Conservation (phyloP, 164 flowering plant genomes). For the Liriodendron chinense region DNA sequence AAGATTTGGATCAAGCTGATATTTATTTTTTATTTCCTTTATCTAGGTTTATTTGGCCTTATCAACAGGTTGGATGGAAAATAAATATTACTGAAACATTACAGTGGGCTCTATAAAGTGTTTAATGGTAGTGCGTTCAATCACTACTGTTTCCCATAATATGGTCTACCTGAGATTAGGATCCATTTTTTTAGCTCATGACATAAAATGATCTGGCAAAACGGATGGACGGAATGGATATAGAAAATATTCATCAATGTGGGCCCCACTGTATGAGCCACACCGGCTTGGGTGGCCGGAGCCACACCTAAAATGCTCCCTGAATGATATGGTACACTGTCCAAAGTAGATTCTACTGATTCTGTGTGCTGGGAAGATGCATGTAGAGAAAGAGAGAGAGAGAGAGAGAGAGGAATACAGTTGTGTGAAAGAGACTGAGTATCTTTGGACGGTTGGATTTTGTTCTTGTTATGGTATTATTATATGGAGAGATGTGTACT, state of each 20-base stretch:
- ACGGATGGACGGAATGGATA: not conserved
- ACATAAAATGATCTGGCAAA: slow-evolving; percentile 4
- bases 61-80: too few species aligned
- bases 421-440: slow-evolving; percentile 11
- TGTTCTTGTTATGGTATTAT: not conserved
- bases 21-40: too few species aligned
- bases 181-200: too few species aligned
- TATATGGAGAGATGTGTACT: not conserved
- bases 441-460: slow-evolving; percentile 2
- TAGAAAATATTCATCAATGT: not conserved
- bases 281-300: not conserved
- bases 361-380: not conserved
- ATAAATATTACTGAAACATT: too few species aligned
- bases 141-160: too few species aligned
- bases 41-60: too few species aligned
- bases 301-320: slow-evolving; percentile 1
- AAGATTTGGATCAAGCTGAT: too few species aligned
- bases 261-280: not conserved
- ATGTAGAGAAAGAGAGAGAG: not conserved
- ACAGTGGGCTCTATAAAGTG: too few species aligned
- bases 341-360: not conserved
- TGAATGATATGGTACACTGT: not conserved
- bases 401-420: not conserved
- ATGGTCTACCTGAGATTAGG: too few species aligned
- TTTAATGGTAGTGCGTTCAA: too few species aligned